Evolutionary conservation across 495 filamentous ascomycete species (phyloP), one percentile per base, ranked within the genome.

Genomic region (Penicillium nucicola): DNA sequence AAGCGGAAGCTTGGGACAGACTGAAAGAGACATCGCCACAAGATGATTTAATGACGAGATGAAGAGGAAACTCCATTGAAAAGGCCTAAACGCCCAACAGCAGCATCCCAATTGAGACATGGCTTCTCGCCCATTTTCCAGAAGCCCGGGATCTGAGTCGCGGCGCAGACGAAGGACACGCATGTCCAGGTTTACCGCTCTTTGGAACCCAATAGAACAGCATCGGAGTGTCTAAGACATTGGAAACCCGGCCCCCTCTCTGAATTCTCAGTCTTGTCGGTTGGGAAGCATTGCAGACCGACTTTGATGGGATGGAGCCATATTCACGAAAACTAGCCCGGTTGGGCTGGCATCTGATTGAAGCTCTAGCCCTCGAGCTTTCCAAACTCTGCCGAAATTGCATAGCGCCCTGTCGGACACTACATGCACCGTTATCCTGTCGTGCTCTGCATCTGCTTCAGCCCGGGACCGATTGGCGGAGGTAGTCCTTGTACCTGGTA

Each of bases 151-250:
- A 50, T 45, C 48, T 19, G 18, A 48, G 33, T 56, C 38, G 12
- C 22, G 15, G 44, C 42, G 18, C 28, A 39, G 14, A 20, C 37
- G 33, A 42, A 12, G 37, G 30, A 52, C 48, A 57, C 53, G 46
- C 30, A 58, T 45, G 41, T 17, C 35, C 52, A 8, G 31, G 18
- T 36, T 51, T 61, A 61, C 61, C 61, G 61, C 61, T 61, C 42
- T 58, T 64, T 61, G 31, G 14, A 15, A 37, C 18, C 36, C 40
- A 52, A 57, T 31, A 19, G 20, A 33, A 15, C 39, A 23, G 22
- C 12, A 32, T 20, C 7, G 36, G 22, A 17, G 14, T 64, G 58
- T 64, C 61, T 61, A 42, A 64, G 55, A 64, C 61, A 64, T 64
- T 55, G 30, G 28, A 41, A 58, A 51, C 43, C 36, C 38, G 42